Conservation (phyloP, 129 eudicot genomes). For the Artemisia argyi region DNA sequence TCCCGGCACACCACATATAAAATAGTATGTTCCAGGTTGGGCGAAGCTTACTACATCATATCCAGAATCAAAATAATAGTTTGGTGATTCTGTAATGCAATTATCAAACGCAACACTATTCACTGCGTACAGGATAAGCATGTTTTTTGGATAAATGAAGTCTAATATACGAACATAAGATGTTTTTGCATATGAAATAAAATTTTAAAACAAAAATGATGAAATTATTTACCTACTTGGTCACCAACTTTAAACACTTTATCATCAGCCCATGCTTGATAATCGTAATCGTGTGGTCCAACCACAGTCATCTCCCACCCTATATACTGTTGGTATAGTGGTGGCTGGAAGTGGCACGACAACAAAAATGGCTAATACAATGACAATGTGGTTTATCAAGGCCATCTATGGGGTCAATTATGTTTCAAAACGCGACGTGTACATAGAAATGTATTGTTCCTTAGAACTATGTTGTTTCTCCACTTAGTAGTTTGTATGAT, state of each 20-base stretch:
- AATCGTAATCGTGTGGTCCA: conserved; percentile 30
- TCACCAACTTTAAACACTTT: conserved; percentile 32
- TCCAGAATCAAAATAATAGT: background rate
- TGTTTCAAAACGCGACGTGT: background rate
- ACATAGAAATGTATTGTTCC: background rate
- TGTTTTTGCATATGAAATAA: background rate
- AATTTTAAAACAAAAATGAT: background rate
- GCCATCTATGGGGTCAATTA: background rate
- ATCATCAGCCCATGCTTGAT: conserved; percentile 29
- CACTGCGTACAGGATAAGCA: conserved; percentile 35
- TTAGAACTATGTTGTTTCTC: background rate
- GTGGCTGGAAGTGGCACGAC: too few species aligned
- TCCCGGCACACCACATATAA: conserved; percentile 30
- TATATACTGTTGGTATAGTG: too few species aligned
- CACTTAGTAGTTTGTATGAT: background rate
- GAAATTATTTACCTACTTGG: conserved; percentile 17
- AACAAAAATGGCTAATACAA: conserved; percentile 9
- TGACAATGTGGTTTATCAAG: too few species aligned
- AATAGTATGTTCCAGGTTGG: background rate
- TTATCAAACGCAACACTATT: conserved; percentile 6
- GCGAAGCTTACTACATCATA: background rate
- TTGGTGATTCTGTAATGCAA: conserved; percentile 29
- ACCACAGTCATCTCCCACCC: conserved; percentile 31
- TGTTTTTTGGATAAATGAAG: conserved; percentile 33
- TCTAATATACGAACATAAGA: background rate